Conservation (phyloP, 1,139 yeast species). For the Candida tunisiensis region DNA sequence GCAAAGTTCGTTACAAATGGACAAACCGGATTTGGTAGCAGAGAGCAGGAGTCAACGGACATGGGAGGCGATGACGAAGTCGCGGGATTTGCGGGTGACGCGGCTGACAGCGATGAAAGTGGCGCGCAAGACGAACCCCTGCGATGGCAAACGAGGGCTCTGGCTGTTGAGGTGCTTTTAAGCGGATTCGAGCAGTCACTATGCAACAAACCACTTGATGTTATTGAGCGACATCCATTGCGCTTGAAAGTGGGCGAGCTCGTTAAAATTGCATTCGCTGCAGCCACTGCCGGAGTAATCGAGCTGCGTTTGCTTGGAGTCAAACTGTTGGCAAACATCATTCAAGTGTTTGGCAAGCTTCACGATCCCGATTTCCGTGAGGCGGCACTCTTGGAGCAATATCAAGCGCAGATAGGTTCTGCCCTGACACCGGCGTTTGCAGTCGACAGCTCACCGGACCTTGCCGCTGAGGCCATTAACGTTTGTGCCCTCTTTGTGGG, state of each 20-base stretch:
- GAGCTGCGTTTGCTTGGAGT: constrained; percentile 52
- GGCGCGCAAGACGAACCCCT: constrained; percentile 55
- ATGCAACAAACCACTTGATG: too few species aligned
- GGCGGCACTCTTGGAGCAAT: constrained; percentile 67
- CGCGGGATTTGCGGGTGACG: constrained; percentile 24
- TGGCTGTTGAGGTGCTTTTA: constrained; percentile 44
- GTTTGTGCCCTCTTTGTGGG: constrained; percentile 67
- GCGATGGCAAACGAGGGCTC: constrained; percentile 50
- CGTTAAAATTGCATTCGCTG: constrained; percentile 67
- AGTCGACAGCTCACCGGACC: constrained; percentile 50
- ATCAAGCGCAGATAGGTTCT: constrained; percentile 85
- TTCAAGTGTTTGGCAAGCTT: constrained; percentile 30
- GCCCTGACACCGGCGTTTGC: constrained; percentile 85
- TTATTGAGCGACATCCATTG: too few species aligned
- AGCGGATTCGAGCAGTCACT: too few species aligned
- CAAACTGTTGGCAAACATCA: constrained; percentile 42
- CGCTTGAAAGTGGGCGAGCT: constrained; percentile 57
- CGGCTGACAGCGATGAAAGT: constrained; percentile 14
- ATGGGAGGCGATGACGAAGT: constrained; percentile 26
- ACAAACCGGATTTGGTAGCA: constrained; percentile 4
- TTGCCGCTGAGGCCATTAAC: constrained; percentile 63
- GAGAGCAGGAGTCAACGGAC: constrained; percentile 2
- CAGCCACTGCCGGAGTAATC: constrained; percentile 58
- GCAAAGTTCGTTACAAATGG: constrained; percentile 7
- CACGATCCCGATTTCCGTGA: constrained; percentile 64